phyloP scores from a whole-genome alignment of 306 rosid species.

The Oxytropis ochrocephala region DNA sequence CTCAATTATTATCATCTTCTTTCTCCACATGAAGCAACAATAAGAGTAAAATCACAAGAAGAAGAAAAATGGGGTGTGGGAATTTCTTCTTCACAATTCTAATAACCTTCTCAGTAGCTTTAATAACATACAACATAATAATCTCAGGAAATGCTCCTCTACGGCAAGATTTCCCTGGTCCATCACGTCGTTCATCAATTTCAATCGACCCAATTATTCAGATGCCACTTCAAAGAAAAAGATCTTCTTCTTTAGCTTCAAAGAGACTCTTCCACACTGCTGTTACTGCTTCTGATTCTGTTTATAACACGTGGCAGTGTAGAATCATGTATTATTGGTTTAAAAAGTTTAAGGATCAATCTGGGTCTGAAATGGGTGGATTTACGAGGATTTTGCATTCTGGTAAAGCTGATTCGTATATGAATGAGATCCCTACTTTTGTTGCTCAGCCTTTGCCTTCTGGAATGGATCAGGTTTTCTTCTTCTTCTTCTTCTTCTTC shows the following conservation, averaged over 20 bases:
- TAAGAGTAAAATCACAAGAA: background rate
- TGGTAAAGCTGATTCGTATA: slow-evolving; percentile 68
- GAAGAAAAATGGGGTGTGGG: slow-evolving; percentile 72
- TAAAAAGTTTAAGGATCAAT: slow-evolving; percentile 45
- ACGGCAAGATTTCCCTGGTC: slow-evolving; percentile 84
- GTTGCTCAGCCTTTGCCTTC: slow-evolving; percentile 94
- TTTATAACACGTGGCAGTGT: slow-evolving; percentile 96
- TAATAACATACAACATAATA: slow-evolving; percentile 88
- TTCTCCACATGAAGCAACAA: background rate
- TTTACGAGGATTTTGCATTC: slow-evolving; percentile 90
- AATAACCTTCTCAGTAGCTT: slow-evolving; percentile 72
- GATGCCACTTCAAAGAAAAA: slow-evolving; percentile 59
- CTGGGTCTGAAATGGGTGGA: slow-evolving; percentile 83
- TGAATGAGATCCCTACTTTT: slow-evolving; percentile 97
- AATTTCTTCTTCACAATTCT: slow-evolving; percentile 71
- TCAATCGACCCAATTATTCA: slow-evolving; percentile 67
- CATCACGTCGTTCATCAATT: slow-evolving; percentile 41
- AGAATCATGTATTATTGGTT: slow-evolving; percentile 94
- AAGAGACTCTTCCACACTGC: slow-evolving; percentile 84
- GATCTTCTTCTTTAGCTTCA: slow-evolving; percentile 4
- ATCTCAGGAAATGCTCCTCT: slow-evolving; percentile 83
- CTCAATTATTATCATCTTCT: background rate
- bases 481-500: background rate
- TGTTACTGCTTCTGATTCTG: slow-evolving; percentile 87
- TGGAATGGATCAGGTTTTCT: slow-evolving; percentile 82